phyloP scores from a whole-genome alignment of 768 basidiomycete species.

The Mycena alexandri region DNA sequence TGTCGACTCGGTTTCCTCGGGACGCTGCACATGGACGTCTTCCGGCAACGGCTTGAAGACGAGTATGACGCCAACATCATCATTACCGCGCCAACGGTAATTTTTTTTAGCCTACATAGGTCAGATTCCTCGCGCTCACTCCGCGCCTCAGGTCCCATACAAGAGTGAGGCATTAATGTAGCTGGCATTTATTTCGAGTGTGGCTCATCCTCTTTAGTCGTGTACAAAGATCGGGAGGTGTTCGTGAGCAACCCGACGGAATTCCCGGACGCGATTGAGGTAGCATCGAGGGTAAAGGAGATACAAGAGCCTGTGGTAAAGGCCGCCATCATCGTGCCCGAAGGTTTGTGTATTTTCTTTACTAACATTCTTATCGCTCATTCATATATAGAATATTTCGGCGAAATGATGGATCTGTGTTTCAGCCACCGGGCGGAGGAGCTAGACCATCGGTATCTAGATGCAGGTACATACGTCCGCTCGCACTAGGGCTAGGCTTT shows the following conservation, averaged over 20 bases:
- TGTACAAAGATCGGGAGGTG: constrained; percentile 74
- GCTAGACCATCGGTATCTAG: constrained; percentile 87
- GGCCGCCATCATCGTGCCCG: constrained; percentile 94
- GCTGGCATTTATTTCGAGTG: constrained; percentile 6
- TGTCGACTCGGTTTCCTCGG: constrained; percentile 96
- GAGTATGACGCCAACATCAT: constrained; percentile 96
- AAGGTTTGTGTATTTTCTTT: constrained; percentile 65
- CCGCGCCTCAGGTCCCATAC: constrained; percentile 32
- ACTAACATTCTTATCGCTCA: background rate
- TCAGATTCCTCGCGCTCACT: constrained; percentile 53
- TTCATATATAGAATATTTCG: constrained; percentile 79
- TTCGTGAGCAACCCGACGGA: constrained; percentile 93
- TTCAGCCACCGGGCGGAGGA: constrained; percentile 87
- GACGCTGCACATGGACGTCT: constrained; percentile 96
- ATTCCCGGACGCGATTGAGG: constrained; percentile 88
- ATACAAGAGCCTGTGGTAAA: constrained; percentile 95
- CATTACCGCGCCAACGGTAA: constrained; percentile 95
- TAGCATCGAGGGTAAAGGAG: constrained; percentile 70
- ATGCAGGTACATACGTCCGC: constrained; percentile 51
- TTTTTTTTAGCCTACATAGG: constrained; percentile 3
- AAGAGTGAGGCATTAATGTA: constrained; percentile 20
- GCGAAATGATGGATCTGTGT: constrained; percentile 96
- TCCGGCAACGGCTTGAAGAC: constrained; percentile 95
- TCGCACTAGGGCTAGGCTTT: too few species aligned
- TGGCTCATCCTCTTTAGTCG: constrained; percentile 59